phyloP scores from a whole-genome alignment of 1,139 yeast genomes.

The Blastobotrys capitulatus region DNA sequence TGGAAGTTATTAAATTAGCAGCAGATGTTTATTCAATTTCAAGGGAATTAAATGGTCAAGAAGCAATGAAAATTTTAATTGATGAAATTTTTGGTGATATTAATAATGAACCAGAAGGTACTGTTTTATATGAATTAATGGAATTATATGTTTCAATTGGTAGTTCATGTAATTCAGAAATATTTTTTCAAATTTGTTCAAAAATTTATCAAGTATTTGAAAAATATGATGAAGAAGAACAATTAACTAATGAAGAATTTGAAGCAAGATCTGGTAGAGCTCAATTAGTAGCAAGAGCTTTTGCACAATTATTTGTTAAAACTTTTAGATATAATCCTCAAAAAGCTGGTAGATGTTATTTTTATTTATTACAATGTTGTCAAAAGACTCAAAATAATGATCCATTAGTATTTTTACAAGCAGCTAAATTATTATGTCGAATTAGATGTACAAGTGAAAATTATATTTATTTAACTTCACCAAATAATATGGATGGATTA shows the following conservation, averaged over 20 bases:
- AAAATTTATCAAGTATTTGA: conserved; percentile 2
- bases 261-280: neutral
- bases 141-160: conserved; percentile 19
- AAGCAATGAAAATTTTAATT: conserved; percentile 19
- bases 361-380: conserved; percentile 22
- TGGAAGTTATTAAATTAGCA: conserved; percentile 41
- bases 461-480: conserved; percentile 46
- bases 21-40: conserved; percentile 36
- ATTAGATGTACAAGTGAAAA: conserved; percentile 48
- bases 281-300: conserved; percentile 32
- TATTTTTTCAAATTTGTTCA: conserved; percentile 9
- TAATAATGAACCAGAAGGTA: conserved; percentile 29
- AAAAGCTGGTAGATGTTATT: conserved; percentile 31
- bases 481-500: conserved; percentile 61
- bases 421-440: conserved; percentile 51
- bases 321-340: conserved; percentile 27
- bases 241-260: neutral
- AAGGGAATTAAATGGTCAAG: conserved; percentile 18
- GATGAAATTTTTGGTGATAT: conserved; percentile 19
- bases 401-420: conserved; percentile 39
- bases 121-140: conserved; percentile 36
- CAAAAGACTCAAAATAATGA: conserved; percentile 18
- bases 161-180: conserved; percentile 8
- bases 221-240: neutral
- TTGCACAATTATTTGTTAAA: conserved; percentile 36